These are phyloP conservation scores for Sherardia arvensis DNA, from an alignment of 257 asterid species.

Conservation along the genomic window DNA sequence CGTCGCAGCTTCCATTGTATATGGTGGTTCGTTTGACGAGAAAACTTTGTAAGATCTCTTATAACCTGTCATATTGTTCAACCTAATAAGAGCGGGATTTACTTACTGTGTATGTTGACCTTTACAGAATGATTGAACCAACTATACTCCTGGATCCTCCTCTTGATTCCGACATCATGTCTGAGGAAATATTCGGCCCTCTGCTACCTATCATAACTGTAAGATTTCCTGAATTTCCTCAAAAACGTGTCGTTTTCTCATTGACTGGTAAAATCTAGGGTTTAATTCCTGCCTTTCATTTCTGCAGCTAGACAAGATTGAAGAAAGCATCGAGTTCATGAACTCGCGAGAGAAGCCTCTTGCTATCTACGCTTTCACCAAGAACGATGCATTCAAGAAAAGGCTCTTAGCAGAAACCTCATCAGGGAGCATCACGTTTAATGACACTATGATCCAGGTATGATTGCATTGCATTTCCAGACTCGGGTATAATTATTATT, in stretches of 20 bases:
- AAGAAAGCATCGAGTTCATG: constrained; percentile 77
- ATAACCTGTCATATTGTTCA: background rate
- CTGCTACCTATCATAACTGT: constrained; percentile 85
- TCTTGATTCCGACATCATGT: constrained; percentile 67
- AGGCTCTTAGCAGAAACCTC: constrained; percentile 66
- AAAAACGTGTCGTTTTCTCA: background rate
- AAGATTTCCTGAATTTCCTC: constrained; percentile 13
- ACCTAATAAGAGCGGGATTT: background rate
- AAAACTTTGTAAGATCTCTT: constrained; percentile 46
- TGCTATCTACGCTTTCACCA: constrained; percentile 72
- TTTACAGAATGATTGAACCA: constrained; percentile 72
- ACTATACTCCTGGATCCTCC: constrained; percentile 91
- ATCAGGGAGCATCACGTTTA: constrained; percentile 74
- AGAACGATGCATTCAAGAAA: constrained; percentile 42
- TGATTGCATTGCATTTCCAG: background rate
- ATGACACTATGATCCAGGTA: constrained; percentile 77
- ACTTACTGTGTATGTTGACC: background rate
- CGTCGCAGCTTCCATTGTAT: constrained; percentile 55
- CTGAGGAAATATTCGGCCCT: constrained; percentile 93
- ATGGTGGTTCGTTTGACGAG: constrained; percentile 70
- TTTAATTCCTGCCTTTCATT: background rate
- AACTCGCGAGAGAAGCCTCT: constrained; percentile 68
- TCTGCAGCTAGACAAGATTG: constrained; percentile 58
- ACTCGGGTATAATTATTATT: background rate
- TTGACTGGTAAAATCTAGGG: background rate